Base-by-base conservation (phyloP, 345 rosid genomes). In the Salix suchowensis region DNA sequence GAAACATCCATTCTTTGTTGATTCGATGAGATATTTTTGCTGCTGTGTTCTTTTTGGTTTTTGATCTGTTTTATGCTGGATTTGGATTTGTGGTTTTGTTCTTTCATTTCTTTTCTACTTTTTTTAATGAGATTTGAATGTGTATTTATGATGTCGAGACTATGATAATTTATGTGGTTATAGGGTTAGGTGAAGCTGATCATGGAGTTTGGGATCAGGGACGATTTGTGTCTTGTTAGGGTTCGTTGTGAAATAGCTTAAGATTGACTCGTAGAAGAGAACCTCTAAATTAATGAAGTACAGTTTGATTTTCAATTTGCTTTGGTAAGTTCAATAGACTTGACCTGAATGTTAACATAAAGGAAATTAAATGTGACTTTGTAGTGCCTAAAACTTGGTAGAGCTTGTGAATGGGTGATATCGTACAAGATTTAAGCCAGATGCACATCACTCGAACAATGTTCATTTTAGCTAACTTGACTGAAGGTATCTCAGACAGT, bases 51-150 rank as follows among this genome's bases (percentile, higher is more conserved):
- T 61, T 54, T 18, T 60, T 62, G 61, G 46, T 34, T 14, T 42
- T 61, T 67, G 73, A 69, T 77, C 66, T 46, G 64, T 14, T 58
- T 60, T 68, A 10, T 64, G 28, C n/a, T 48, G 39, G 65, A 12
- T 67, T 48, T 32, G 11, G 39, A 46, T 46, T 65, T 24, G 24
- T 48, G 24, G 28, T 58, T 28, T 9, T 2, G 7, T 74, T 18
- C 52, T 64, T 24, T 37, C 21, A 1, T 24, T 58, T 23, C 7
- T 1, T 12, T 24, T 73, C 5, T 6, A 5, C 30, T 44, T 30
- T 10, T 19, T 13, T 44, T 37, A 58, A 9, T 58, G 24, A 58
- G 62, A 58, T 58, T 58, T n/a, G 12, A 42, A 36, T 13, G 5
- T 39, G 50, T 19, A 5, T 36, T 52, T 71, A 19, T 26, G 18